These are phyloP conservation scores for Stromatinia cepivora DNA, from an alignment of 2,329 filamentous ascomycete species.

Conservation along the genomic window DNA sequence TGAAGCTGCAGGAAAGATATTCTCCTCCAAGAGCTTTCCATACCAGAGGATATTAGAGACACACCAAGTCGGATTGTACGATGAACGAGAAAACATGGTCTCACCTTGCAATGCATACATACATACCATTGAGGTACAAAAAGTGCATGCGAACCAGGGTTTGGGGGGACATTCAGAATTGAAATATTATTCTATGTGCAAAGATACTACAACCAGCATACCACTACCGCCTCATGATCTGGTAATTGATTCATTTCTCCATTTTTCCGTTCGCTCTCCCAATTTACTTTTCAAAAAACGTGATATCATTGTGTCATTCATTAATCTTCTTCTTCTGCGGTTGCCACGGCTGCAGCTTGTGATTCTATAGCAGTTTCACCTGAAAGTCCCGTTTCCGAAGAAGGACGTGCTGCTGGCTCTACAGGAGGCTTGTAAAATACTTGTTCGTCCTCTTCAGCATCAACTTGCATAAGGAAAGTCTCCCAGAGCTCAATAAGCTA, in stretches of 20 bases:
- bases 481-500: slow-evolving; percentile 88
- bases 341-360: slow-evolving; percentile 28
- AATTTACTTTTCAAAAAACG: slow-evolving; percentile 19
- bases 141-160: slow-evolving; percentile 2
- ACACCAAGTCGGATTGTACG: background rate
- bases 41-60: background rate
- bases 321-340: slow-evolving; percentile 36
- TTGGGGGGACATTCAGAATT: slow-evolving; percentile 23
- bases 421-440: slow-evolving; percentile 65
- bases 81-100: background rate
- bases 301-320: slow-evolving; percentile 21
- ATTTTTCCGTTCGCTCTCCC: slow-evolving; percentile 2
- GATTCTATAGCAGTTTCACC: slow-evolving; percentile 33
- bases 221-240: slow-evolving; percentile 14
- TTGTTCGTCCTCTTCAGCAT: slow-evolving; percentile 83
- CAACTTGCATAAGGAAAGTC: slow-evolving; percentile 93
- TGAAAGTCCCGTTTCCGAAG: slow-evolving; percentile 46
- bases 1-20: background rate
- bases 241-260: slow-evolving; percentile 15
- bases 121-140: background rate
- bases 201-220: slow-evolving; percentile 27
- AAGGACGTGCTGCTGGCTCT: slow-evolving; percentile 52
- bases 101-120: background rate
- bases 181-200: slow-evolving; percentile 40
- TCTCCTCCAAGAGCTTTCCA: background rate